Base-by-base conservation (phyloP, 129 eudicot species). In the Arctium lappa region DNA sequence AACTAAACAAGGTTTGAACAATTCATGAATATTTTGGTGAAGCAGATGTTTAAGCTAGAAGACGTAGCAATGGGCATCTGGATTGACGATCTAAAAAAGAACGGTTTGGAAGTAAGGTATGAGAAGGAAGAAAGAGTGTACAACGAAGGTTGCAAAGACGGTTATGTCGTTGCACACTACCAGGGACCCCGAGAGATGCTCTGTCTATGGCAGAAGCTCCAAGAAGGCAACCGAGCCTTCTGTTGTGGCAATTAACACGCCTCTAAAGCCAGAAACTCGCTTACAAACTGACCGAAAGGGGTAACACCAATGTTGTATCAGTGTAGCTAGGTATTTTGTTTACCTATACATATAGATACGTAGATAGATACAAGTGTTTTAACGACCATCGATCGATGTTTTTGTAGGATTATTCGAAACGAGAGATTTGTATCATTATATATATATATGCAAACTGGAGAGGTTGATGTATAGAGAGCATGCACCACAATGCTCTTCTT, bases 51-150 rank as follows among this genome's bases (percentile, higher is more conserved):
- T 81, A 94, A 89, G 87, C 89, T 94, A 44, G 98, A 94, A 86
- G 98, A 94, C 29, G 99, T 95, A 10, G 97, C 99, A 56, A 93
- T 95, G 98, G 99, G 99, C 9, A 91, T 95, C 53, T 95, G 99
- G 99, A 91, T 95, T 68, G 89, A 89, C 3, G 97, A 90, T 63
- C 36, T 95, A 80, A 90, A 90, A 84, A 91, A 90, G 84, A 85
- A 90, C 40, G 99, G 99, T 31, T 74, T 91, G 72, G 84, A 89
- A 83, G 94, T 95, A 30, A 82, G 78, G 40, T 95, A 92, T 42
- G 89, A 91, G 73, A 89, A 79, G 46, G 97, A 94, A 16, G 92
- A 88, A 6, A 78, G 97, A 77, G 88, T 92, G n/a, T 89, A 87
- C 31, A 88, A 82, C 16, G 95, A 86, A 80, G 99, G 99, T 2